Percentiles rank a stretch among this genome's conserved stretches.
Evolutionary conservation across 306 rosid species (phyloP).

Genomic region (Cercis canadensis): DNA sequence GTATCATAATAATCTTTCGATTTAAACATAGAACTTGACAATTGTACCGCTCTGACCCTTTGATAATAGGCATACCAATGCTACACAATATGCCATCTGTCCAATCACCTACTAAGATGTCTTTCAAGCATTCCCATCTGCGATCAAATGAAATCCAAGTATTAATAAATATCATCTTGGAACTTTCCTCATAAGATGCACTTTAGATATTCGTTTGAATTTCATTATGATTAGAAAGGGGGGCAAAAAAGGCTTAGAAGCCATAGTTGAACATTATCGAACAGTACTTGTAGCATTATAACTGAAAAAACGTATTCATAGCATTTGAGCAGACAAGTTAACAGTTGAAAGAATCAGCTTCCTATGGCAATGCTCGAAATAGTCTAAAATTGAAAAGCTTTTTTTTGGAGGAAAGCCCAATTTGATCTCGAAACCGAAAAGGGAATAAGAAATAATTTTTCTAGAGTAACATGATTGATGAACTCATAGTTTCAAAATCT

Average conservation of each 20-base stretch:
- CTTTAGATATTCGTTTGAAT: neutral
- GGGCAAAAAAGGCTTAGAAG: neutral
- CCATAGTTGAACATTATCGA: neutral
- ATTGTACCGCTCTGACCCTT: slow-evolving; percentile 87
- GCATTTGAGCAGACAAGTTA: neutral
- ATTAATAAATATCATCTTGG: neutral
- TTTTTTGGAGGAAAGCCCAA: too few species aligned
- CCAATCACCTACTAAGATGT: slow-evolving; percentile 79
- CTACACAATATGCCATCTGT: slow-evolving; percentile 90
- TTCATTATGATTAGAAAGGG: neutral
- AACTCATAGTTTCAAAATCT: too few species aligned
- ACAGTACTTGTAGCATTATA: neutral
- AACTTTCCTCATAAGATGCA: neutral
- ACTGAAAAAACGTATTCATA: neutral
- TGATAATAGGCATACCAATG: slow-evolving; percentile 93
- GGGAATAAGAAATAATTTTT: too few species aligned
- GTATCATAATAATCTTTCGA: slow-evolving; percentile 80
- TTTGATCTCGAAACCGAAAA: too few species aligned
- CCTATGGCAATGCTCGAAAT: neutral
- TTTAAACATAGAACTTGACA: slow-evolving; percentile 83
- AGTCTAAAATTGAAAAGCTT: neutral
- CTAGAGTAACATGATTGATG: too few species aligned
- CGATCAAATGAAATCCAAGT: slow-evolving; percentile 24
- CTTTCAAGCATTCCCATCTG: slow-evolving; percentile 98
- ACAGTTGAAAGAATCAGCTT: neutral